phyloP scores from a whole-genome alignment of 2,329 filamentous ascomycete genomes.

The Cladosporium sp. region DNA sequence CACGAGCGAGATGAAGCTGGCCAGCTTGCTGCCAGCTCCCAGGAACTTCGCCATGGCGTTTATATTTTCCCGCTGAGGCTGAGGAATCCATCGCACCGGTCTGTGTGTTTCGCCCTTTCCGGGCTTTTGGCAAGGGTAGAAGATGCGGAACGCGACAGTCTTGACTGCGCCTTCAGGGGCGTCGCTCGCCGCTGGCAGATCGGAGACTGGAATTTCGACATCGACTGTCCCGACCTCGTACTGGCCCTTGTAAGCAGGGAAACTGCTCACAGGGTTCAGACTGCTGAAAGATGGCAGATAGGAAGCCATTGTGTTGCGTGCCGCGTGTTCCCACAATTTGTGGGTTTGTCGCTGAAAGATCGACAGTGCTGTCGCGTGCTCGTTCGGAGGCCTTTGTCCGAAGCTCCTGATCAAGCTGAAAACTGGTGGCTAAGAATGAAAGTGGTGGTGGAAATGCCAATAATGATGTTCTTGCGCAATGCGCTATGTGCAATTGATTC shows the following conservation, averaged over 20 bases:
- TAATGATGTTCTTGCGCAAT: no score
- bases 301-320: conserved; percentile 4
- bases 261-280: conserved; percentile 65
- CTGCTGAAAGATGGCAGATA: conserved; percentile 6
- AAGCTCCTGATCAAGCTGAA: not conserved
- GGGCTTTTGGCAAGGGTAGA: conserved; percentile 62
- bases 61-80: conserved; percentile 69
- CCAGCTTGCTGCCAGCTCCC: conserved; percentile 50
- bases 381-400: not conserved
- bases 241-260: conserved; percentile 72
- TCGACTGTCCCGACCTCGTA: conserved; percentile 77
- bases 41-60: conserved; percentile 74
- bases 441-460: not conserved
- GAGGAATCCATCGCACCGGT: conserved; percentile 70
- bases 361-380: conserved; percentile 10
- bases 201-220: conserved; percentile 67
- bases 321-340: not conserved
- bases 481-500: not conserved
- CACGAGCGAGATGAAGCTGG: conserved; percentile 25
- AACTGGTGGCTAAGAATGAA: not conserved
- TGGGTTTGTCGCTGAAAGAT: not conserved
- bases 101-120: conserved; percentile 43
- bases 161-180: conserved; percentile 54
- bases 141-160: conserved; percentile 76
- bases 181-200: conserved; percentile 54